Base-by-base conservation (phyloP, 2,329 filamentous ascomycete species). In the Exophiala aquamarina region DNA sequence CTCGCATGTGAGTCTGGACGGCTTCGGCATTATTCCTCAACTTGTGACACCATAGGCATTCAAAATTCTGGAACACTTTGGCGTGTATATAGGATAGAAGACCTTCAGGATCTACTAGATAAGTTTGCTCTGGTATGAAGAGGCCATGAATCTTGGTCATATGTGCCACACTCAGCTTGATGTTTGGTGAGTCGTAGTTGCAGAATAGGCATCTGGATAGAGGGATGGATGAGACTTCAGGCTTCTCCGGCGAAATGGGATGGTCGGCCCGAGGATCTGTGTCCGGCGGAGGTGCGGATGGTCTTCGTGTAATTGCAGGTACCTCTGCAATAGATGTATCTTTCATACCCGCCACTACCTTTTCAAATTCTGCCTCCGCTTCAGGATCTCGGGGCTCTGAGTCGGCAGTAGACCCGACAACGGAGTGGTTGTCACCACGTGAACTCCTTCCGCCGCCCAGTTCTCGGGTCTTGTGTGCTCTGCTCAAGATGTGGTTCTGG, bases 121-220 rank as follows among this genome's bases (percentile, higher is more conserved):
- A 98, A 23, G 84, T 73, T 69, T 83, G 87, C 66, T 98, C 93
- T 0, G 93, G 93, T 52, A 98, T 85, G 68, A 97, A 96, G 83
- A 96, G 90, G 72, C 92, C 89, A 65, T 98, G 93, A 61, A 86
- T 84, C 50, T 88, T 86, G 64, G 86, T 84, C 93, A 98, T 98
- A 65, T 98, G 93, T 32, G 82, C 73, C 26, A 89, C 75, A 62
- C 91, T 96, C 23, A 91, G 74, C n/a, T 81, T 70, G 4, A 89
- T 71, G 10, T 81, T 86, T 1, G 88, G 82, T 0, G 90, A 94
- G 40, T 86, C 76, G 62, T 87, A 87, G 67, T 93, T 94, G 77
- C 93, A 98, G 76, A 98, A 97, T 13, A 98, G 75, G 65, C 93
- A 98, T 55, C 67, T 67, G 28, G 72, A 75, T 67, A 65, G 70